These are phyloP conservation scores for Volvariella volvacea DNA, from an alignment of 1,284 basidiomycete genomes.

Conservation along the genomic window DNA sequence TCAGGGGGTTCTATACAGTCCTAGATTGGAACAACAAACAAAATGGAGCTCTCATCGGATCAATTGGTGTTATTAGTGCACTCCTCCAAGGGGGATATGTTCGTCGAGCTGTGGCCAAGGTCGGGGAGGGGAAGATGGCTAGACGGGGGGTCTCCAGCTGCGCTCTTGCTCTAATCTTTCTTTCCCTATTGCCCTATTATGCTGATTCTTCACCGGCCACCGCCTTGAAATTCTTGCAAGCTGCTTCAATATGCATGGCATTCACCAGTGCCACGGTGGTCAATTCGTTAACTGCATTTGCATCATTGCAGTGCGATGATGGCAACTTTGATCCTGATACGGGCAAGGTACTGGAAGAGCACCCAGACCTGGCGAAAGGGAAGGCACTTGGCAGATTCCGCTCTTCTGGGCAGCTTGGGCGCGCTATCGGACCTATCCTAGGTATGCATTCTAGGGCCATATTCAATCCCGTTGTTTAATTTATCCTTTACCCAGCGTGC, in stretches of 20 bases:
- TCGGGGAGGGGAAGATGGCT: slow-evolving; percentile 77
- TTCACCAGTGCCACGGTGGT: slow-evolving; percentile 92
- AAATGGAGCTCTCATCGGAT: slow-evolving; percentile 82
- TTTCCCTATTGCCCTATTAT: slow-evolving; percentile 62
- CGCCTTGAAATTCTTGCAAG: slow-evolving; percentile 60
- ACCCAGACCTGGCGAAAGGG: slow-evolving; percentile 75
- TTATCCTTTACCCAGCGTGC: slow-evolving; percentile 63
- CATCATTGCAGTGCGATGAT: slow-evolving; percentile 83
- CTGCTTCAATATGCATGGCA: slow-evolving; percentile 73
- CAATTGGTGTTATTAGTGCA: slow-evolving; percentile 83
- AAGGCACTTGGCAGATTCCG: slow-evolving; percentile 80
- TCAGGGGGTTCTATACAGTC: slow-evolving; percentile 33
- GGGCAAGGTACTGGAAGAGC: slow-evolving; percentile 45
- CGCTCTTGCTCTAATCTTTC: slow-evolving; percentile 57
- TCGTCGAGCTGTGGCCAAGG: slow-evolving; percentile 61
- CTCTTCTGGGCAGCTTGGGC: slow-evolving; percentile 82
- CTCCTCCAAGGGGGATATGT: slow-evolving; percentile 89
- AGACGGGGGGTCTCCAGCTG: slow-evolving; percentile 71
- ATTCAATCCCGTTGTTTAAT: slow-evolving; percentile 6
- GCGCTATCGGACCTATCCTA: slow-evolving; percentile 82
- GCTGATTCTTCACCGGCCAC: slow-evolving; percentile 33
- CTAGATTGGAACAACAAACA: slow-evolving; percentile 87
- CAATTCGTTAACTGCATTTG: slow-evolving; percentile 80
- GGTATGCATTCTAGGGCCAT: slow-evolving; percentile 57
- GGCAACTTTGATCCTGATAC: slow-evolving; percentile 45